Base-by-base conservation (phyloP, 805 yeast genomes). In the Schwanniomyces sp. region DNA sequence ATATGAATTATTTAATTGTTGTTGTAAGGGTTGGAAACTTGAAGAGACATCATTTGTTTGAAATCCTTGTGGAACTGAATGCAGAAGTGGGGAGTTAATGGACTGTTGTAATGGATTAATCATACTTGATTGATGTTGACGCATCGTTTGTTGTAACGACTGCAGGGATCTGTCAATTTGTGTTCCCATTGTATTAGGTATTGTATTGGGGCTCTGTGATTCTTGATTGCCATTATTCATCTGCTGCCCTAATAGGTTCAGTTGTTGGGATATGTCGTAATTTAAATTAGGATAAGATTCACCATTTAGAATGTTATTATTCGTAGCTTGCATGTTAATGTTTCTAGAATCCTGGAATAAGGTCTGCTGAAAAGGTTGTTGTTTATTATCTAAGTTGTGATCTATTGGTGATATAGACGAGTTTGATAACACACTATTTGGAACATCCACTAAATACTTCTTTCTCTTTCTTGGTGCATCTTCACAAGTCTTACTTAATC, bases 391-490 rank as follows among this genome's bases (percentile, higher is more conserved):
- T 16, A 14, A 27, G 11, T 34, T 37, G 25, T 32, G 28, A 10
- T n/a, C 26, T 30, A 32, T 41, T 10, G 46, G 37, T 18, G 45
- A 28, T 14, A 44, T 32, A 14, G 48, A 38, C 18, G 30, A 25
- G 21, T 25, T 34, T 10, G 47, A 25, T 34, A 61, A 47, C 12
- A 55, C 56, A 18, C 43, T 50, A 14, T 57, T 70, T 1, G 82
- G 80, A 3, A 79, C 81, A 49, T 85, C 94, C 27, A 80, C 73
- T 45, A 91, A 65, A 54, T 91, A 91, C 64, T 92, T 92, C 68
- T 88, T 87, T 52, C 81, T 76, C 66, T 90, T 91, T 41, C 98
- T 72, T 2, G 94, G 94, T 5, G 97, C 97, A 69, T 94, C 97
- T 28, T 80, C 81, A 68, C 98, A 92, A 0, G 88, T 74, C 12